Evolutionary conservation across 2,329 filamentous ascomycete species (phyloP), one percentile per base, ranked within the genome.

Genomic region (Aspergillus aculeatus): DNA sequence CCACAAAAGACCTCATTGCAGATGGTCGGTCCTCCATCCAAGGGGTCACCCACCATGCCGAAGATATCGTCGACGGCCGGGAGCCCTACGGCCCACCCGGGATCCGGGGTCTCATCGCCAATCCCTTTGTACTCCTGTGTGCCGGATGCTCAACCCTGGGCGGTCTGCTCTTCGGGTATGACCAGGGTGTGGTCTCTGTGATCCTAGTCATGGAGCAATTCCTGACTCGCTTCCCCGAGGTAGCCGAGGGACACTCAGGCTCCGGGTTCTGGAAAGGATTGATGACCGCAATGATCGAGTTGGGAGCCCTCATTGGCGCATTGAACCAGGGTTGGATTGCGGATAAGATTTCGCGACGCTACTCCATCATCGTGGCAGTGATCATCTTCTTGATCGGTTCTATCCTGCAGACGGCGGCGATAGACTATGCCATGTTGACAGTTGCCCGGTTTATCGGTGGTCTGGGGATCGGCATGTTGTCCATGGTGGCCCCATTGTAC

Each of bases 271-370:
- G 73, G 69, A 78, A 78, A 60, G 77, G 77, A n/a, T 59, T 78
- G 62, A 73, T 84, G 73, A 84, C 82, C 9, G 82, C 82, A 3
- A 84, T 84, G 81, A 80, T 84, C 53, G 81, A 84, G 61, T 64
- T 84, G 21, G 82, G 82, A n/a, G 82, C 82, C 9, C 69, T 83
- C 19, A 53, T 78, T 3, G 76, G 79, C 54, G 78, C 79, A 3
- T 56, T 81, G 21, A 80, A 79, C 41, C 76, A 80, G 58, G 79
- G 79, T 4, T 84, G 78, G 73, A 75, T 83, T 38, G 82, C 82
- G 1, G 82, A 84, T 61, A 80, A 77, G 63, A 77, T 83, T 38
- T 83, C 81, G 4, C 73, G 83, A 41, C 81, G 83, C 56, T 82
- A 81, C 61, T 80, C 80, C 3, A 83, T 85, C 47, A 65, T 83